A percentile compares a stretch with the other conserved stretches of the same genome.
These are phyloP conservation scores for Metarhizium robertsii DNA, from an alignment of 2,329 filamentous ascomycete species.

Conservation along the genomic window DNA sequence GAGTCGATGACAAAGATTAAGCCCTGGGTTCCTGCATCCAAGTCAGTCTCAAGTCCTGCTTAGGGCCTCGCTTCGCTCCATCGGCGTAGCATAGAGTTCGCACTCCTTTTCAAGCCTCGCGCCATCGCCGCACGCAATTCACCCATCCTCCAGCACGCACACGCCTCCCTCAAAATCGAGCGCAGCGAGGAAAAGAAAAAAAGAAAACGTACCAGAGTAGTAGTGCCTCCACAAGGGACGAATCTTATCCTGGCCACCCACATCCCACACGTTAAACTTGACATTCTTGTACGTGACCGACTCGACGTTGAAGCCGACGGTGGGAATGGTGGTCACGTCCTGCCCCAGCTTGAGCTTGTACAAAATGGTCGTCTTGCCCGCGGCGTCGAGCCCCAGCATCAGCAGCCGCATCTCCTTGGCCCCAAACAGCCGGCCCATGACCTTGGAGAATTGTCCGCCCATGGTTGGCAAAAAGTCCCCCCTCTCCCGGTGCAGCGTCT, in stretches of 20 bases:
- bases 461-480: conserved; percentile 40
- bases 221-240: conserved; percentile 96
- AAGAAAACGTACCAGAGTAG: conserved; percentile 57
- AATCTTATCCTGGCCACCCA: conserved; percentile 98
- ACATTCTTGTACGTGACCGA: conserved; percentile 99
- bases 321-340: conserved; percentile 96
- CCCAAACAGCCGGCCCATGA: conserved; percentile 98
- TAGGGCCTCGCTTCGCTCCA: no score
- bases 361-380: conserved; percentile 97
- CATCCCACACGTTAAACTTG: conserved; percentile 99
- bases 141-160: no score
- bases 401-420: conserved; percentile 98
- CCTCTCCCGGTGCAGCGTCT: no score
- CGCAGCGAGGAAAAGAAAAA: background rate
- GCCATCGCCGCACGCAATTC: no score
- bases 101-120: no score
- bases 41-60: background rate
- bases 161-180: background rate
- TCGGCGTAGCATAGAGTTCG: no score
- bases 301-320: conserved; percentile 98
- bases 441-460: conserved; percentile 89
- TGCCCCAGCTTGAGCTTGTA: conserved; percentile 99
- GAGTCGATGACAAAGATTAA: conserved; percentile 98
- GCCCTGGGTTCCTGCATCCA: conserved; percentile 70
- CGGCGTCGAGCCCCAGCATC: conserved; percentile 96